Base-by-base conservation (phyloP, 352 stramenopile species). In the Phytophthora pistaciae region DNA sequence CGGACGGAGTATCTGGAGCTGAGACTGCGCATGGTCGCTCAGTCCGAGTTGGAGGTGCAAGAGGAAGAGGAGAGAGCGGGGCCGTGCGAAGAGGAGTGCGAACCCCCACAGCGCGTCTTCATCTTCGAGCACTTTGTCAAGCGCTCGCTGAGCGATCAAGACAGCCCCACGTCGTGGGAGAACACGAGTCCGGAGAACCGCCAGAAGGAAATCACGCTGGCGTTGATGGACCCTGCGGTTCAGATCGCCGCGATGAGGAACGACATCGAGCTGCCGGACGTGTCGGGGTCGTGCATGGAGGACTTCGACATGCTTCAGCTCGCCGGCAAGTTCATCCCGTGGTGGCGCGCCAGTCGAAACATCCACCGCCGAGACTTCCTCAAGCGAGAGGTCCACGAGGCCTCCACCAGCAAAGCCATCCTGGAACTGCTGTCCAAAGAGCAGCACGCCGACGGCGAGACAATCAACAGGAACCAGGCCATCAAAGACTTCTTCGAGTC, bases 201-300 rank as follows among this genome's bases (percentile, higher is more conserved):
- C n/a, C 64, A 81, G 21, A 83, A 78, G 36, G 87, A 94, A 48
- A 58, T 94, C 18, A 71, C 69, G 29, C 29, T 92, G 10, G 87
- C 83, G 3, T 56, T 94, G 27, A 66, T 84, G 56, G 83, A 92
- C 52, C 82, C 87, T 13, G 64, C 62, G 33, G 74, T 92, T 59
- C 84, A 94, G 56, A 62, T 91, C 13, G 83, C 82, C 56, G 87
- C 87, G 2, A 84, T 92, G 58, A 77, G 53, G 20, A 72, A 82
- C 25, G 77, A 88, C 8, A 73, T 94, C 40, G 83, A 88, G 48
- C 68, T 94, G 27, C 85, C 84, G 10, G 78, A 92, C 27, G 31
- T 90, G 1, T 77, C 72, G 20, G 67, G 72, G 4, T 76, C 60
- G 7, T 74, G 56, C 52, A 20, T 90, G 18, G 73, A 89, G 9